A percentile compares a stretch with the other conserved stretches of the same genome.
These are phyloP conservation scores for Aspergillus cejpii DNA, from an alignment of 2,329 filamentous ascomycete genomes.

Conservation along the genomic window DNA sequence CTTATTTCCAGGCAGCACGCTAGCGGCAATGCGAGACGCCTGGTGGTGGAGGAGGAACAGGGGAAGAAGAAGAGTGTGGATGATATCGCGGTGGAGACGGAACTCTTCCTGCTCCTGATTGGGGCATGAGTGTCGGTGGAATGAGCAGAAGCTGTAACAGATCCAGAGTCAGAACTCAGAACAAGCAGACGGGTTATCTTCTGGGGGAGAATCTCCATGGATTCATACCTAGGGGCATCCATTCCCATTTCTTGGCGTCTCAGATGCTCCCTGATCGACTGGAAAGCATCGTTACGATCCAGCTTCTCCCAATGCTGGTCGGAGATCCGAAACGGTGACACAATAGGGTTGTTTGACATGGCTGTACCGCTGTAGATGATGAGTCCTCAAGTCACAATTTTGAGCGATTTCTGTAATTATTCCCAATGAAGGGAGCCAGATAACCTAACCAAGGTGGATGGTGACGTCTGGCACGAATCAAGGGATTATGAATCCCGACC, in stretches of 20 bases:
- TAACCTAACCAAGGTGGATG: too few relatives aligned
- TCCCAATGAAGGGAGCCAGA: too few relatives aligned
- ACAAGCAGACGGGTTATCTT: too few relatives aligned
- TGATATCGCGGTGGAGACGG: conserved; percentile 52
- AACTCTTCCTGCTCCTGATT: conserved; percentile 30
- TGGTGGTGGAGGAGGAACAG: conserved; percentile 51
- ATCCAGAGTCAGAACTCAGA: not conserved
- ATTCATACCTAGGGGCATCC: conserved; percentile 27
- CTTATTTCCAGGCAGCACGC: conserved; percentile 44
- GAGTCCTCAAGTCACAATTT: not conserved
- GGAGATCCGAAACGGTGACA: conserved; percentile 31
- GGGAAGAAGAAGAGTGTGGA: conserved; percentile 54
- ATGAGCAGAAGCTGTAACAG: conserved; percentile 31
- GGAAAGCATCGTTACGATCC: conserved; percentile 33
- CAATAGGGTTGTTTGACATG: conserved; percentile 14
- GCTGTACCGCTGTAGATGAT: conserved; percentile 2
- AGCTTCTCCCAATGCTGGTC: conserved; percentile 25
- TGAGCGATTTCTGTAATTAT: not conserved
- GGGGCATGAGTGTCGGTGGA: conserved; percentile 29
- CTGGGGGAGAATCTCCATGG: too few relatives aligned
- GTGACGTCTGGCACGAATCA: not conserved
- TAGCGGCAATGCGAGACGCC: conserved; percentile 48
- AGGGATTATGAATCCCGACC: not conserved
- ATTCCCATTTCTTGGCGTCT: conserved; percentile 33
- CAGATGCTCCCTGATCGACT: conserved; percentile 29